Evolutionary conservation across 768 basidiomycete genomes (phyloP).

Genomic region (Mycena albidolilacea): DNA sequence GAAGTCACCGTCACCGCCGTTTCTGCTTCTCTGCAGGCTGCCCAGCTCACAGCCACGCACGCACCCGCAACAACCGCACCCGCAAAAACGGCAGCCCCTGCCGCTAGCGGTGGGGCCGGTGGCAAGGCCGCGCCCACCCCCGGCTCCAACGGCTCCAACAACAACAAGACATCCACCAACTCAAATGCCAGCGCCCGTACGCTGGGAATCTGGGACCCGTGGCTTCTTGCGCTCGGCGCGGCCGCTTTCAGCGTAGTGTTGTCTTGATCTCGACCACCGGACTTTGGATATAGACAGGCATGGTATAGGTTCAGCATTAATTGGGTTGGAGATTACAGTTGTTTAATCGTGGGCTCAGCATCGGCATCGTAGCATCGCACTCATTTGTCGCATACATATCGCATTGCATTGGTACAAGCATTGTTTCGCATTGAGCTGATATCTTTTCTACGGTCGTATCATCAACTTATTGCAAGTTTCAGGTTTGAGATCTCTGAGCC

Average conservation of each 20-base stretch:
- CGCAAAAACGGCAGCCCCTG: not conserved
- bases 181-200: conserved; percentile 2
- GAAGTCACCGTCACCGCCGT: conserved; percentile 38
- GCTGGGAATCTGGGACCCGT: conserved; percentile 24
- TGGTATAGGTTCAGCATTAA: conserved; percentile 8
- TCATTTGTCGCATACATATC: conserved; percentile 27
- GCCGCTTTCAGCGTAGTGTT: conserved; percentile 8
- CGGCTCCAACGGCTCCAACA: not conserved
- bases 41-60: conserved; percentile 23
- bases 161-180: not conserved
- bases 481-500: no score
- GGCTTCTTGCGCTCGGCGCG: conserved; percentile 29
- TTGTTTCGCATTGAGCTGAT: not conserved
- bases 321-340: not conserved
- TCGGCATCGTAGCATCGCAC: conserved; percentile 16
- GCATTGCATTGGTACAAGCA: conserved; percentile 26
- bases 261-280: not conserved
- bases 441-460: no score
- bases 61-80: not conserved
- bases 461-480: no score
- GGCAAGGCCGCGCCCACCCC: not conserved
- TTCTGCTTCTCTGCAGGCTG: conserved; percentile 24
- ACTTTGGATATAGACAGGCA: not conserved
- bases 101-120: not conserved
- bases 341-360: conserved; percentile 5